Conservation (phyloP, 371 early-diverging fungal species). For the Parasitella parasitica region DNA sequence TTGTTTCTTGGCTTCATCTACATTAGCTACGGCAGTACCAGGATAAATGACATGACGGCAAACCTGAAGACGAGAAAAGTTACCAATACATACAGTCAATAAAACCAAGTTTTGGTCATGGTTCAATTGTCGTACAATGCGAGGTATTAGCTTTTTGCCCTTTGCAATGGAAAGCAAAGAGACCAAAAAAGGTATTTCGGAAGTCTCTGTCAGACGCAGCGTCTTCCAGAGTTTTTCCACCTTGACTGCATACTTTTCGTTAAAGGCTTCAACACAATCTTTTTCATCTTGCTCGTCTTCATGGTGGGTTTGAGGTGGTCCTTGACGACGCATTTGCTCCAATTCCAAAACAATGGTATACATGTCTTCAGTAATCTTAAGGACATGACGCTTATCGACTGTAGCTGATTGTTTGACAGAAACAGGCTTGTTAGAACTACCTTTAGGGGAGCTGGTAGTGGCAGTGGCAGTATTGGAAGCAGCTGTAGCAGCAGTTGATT, state of each 20-base stretch:
- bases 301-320: conserved; percentile 37
- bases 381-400: conserved; percentile 57
- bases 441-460: background rate
- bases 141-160: conserved; percentile 84
- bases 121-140: conserved; percentile 75
- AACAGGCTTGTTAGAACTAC: background rate
- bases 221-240: conserved; percentile 65
- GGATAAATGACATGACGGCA: conserved; percentile 68
- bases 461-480: background rate
- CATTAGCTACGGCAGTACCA: conserved; percentile 46
- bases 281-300: conserved; percentile 49
- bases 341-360: conserved; percentile 75
- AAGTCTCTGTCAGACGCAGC: conserved; percentile 27
- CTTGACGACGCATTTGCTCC: conserved; percentile 80
- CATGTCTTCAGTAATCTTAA: conserved; percentile 77
- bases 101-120: conserved; percentile 78
- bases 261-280: conserved; percentile 22
- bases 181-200: conserved; percentile 38
- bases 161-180: conserved; percentile 75
- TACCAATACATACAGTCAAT: conserved; percentile 74
- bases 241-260: conserved; percentile 53
- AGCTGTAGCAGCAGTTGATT: background rate
- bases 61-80: conserved; percentile 85
- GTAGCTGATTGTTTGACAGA: background rate
- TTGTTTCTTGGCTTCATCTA: conserved; percentile 48